Base-by-base conservation (phyloP, 2,329 filamentous ascomycete species). In the Aureobasidium sp. region DNA sequence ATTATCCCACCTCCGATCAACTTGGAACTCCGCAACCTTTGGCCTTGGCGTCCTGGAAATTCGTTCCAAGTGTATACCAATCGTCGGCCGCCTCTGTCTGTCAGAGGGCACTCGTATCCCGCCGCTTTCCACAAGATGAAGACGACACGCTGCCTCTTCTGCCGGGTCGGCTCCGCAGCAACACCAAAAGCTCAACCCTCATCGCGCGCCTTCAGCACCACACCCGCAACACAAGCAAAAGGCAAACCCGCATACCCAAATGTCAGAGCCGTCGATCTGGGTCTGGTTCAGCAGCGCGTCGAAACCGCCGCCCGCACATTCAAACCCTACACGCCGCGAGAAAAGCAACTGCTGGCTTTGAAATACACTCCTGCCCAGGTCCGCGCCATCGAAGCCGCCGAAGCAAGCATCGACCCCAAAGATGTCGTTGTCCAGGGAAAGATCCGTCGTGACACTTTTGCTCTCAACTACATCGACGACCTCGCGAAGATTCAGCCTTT, bases 321-420 rank as follows among this genome's bases (percentile, higher is more conserved):
- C 69, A 81, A 85, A 64, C 78, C 82, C 14, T 94, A 91, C 77
- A 85, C 84, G 14, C 75, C 81, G 44, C 81, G 85, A 65, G 86
- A 94, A 71, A 82, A 84, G 69, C 79, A 81, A 63, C 69, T 76
- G 25, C 80, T 96, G 62, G 75, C 76, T 62, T 76, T 84, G 70
- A 83, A 82, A 68, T 97, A 96, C 79, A 89, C 90, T 0, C 81
- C 86, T 16, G 85, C 88, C 72, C 93, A 97, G 77, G 80, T 95
- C 67, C 85, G 84, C 61, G 90, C 91, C 62, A 85, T 97, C 71
- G 81, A 89, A 75, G 88, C 89, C 51, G 91, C 88, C 68, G 92
- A 97, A 76, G 78, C 82, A 64, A 85, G 88, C 66, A 86, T 97
- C 72, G 82, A 88, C 70, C 78, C 87, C 10, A 79, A 85, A 66